These are phyloP conservation scores for Rhipidocladum racemiflorum DNA, from an alignment of 176 grass and related monocot species.

Conservation along the genomic window DNA sequence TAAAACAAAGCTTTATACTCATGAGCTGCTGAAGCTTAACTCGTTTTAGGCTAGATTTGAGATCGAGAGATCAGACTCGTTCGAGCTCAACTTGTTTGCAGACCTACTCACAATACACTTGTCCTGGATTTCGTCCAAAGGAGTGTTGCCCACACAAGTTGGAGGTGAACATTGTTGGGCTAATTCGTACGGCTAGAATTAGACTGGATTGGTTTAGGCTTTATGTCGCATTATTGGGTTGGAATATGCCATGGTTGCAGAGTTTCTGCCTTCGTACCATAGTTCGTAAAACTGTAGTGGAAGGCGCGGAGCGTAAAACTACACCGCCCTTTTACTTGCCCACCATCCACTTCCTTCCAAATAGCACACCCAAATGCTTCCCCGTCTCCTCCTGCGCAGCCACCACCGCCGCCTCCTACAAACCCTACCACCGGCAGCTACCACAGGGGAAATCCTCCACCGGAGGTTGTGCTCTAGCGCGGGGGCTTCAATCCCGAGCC, in stretches of 20 bases:
- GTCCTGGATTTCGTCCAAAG: not conserved
- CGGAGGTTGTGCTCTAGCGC: constrained; percentile 35
- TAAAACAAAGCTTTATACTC: no score
- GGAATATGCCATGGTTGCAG: not conserved
- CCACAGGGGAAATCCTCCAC: not conserved
- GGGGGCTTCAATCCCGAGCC: constrained; percentile 53
- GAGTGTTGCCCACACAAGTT: not conserved
- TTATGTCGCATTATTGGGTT: not conserved
- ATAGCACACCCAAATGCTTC: constrained; percentile 25
- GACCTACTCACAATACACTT: no score
- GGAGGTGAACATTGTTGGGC: not conserved
- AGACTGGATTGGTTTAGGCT: not conserved
- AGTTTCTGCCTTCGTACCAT: not conserved
- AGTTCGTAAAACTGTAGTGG: not conserved
- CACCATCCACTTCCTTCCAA: not conserved
- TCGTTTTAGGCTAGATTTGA: no score
- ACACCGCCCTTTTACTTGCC: not conserved
- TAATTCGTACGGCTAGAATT: not conserved
- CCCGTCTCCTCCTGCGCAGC: constrained; percentile 22
- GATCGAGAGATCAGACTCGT: no score
- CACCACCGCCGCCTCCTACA: constrained; percentile 25
- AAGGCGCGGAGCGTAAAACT: not conserved
- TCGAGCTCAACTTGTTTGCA: no score
- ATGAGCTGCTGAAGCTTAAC: no score
- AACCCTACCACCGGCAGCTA: constrained; percentile 7